Evolutionary conservation across 345 rosid species (phyloP).

Genomic region (Acer campestre): DNA sequence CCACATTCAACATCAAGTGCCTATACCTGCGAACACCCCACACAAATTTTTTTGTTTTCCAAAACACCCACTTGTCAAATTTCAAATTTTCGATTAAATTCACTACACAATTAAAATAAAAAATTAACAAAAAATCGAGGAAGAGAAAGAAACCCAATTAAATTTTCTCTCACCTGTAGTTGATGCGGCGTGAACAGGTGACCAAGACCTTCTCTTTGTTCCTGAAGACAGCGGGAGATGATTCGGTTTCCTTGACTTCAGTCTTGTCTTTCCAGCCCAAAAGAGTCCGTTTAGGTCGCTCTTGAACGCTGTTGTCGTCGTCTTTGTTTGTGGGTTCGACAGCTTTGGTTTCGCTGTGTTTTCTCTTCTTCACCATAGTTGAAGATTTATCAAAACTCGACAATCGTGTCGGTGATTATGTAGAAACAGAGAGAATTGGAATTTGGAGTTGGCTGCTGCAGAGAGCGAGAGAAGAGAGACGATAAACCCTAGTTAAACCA

Average conservation of each 20-base stretch:
- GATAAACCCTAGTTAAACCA: constrained; percentile 11
- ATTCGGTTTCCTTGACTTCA: constrained; percentile 33
- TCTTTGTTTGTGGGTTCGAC: constrained; percentile 47
- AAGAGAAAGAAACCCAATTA: neutral
- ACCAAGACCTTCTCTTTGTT: constrained; percentile 95
- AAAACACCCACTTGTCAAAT: neutral
- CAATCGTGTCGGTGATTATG: neutral
- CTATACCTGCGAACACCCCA: constrained; percentile 49
- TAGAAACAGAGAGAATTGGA: neutral
- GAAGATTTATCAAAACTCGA: neutral
- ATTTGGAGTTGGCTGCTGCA: neutral
- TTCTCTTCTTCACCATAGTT: constrained; percentile 80
- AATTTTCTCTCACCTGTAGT: constrained; percentile 61
- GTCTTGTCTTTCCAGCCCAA: constrained; percentile 80
- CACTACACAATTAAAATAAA: neutral
- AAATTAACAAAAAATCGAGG: neutral
- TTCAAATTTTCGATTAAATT: neutral
- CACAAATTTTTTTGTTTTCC: neutral
- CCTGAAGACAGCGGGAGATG: constrained; percentile 50
- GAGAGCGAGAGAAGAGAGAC: neutral
- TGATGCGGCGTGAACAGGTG: constrained; percentile 92
- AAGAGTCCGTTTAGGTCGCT: constrained; percentile 76
- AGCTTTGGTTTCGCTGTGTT: constrained; percentile 59
- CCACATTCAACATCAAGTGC: constrained; percentile 93
- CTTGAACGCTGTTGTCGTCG: constrained; percentile 48